These are phyloP conservation scores for Russula sp. DNA, from an alignment of 768 basidiomycete species.

Conservation along the genomic window DNA sequence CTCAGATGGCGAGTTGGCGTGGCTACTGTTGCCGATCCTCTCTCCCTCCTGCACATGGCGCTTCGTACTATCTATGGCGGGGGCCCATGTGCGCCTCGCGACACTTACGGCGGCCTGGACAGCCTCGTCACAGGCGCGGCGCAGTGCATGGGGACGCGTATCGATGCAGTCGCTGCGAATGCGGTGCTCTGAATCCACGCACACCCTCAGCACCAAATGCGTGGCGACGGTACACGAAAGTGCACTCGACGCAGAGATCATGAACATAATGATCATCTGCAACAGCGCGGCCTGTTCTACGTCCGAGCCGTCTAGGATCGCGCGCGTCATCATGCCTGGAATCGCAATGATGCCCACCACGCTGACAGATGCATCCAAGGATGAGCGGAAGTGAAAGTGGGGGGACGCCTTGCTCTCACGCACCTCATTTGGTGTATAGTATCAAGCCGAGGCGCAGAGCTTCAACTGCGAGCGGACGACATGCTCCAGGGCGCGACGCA, in stretches of 20 bases:
- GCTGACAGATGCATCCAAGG: conserved; percentile 29
- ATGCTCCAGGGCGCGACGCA: conserved; percentile 78
- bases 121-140: background rate
- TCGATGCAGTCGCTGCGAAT: conserved; percentile 59
- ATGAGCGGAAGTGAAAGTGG: background rate
- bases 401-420: background rate
- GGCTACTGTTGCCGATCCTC: background rate
- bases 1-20: background rate
- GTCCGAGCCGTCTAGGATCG: conserved; percentile 78
- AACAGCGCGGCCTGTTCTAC: conserved; percentile 80
- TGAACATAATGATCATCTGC: conserved; percentile 96
- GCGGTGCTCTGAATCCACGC: conserved; percentile 63
- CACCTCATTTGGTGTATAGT: conserved; percentile 85
- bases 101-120: background rate
- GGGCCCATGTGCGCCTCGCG: background rate
- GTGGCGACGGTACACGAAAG: conserved; percentile 63
- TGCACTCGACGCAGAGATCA: conserved; percentile 75
- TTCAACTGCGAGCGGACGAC: conserved; percentile 68
- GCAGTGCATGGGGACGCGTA: conserved; percentile 18
- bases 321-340: conserved; percentile 90
- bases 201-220: conserved; percentile 50
- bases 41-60: too few species aligned
- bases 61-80: background rate
- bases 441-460: conserved; percentile 72
- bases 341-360: conserved; percentile 72